Evolutionary conservation across 1,284 basidiomycete genomes (phyloP).

Genomic region (Anthracocystis panici-leucophaei): DNA sequence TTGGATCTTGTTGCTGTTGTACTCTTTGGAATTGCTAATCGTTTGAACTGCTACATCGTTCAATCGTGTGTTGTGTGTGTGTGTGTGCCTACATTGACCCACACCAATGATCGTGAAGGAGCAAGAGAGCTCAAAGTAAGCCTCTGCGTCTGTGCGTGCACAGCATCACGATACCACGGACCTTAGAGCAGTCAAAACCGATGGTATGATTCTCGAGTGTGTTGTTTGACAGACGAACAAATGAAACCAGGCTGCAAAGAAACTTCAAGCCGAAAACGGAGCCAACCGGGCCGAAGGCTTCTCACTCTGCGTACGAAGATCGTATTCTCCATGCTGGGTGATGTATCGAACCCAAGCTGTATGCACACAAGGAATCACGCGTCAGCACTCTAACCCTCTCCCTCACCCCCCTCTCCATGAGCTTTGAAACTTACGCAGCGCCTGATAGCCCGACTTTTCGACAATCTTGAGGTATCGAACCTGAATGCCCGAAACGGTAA

Average conservation of each 20-base stretch:
- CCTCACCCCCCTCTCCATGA: not conserved
- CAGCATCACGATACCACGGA: no score
- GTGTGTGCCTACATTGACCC: not conserved
- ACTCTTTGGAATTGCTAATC: not conserved
- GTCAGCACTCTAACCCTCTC: not conserved
- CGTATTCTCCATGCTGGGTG: conserved; percentile 91
- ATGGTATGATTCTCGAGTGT: conserved; percentile 12
- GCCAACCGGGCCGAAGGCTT: conserved; percentile 62
- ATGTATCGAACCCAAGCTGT: conserved; percentile 76
- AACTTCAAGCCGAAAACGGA: conserved; percentile 52
- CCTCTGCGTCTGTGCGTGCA: no score
- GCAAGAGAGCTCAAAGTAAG: no score
- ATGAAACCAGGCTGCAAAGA: no score
- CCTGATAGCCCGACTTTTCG: conserved; percentile 92
- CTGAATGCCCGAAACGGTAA: conserved; percentile 92
- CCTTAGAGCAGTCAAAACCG: not conserved
- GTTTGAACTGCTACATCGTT: not conserved
- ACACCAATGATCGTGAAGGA: no score
- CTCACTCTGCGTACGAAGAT: conserved; percentile 72
- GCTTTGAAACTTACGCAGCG: conserved; percentile 73
- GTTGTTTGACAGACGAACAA: no score
- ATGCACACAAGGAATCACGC: not conserved
- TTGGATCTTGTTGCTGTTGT: not conserved
- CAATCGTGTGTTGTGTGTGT: not conserved
- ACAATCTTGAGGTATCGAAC: conserved; percentile 97